Evolutionary conservation across 2,329 filamentous ascomycete genomes (phyloP), one percentile per base, ranked within the genome.

Genomic region (Aureobasidium leucospermi): DNA sequence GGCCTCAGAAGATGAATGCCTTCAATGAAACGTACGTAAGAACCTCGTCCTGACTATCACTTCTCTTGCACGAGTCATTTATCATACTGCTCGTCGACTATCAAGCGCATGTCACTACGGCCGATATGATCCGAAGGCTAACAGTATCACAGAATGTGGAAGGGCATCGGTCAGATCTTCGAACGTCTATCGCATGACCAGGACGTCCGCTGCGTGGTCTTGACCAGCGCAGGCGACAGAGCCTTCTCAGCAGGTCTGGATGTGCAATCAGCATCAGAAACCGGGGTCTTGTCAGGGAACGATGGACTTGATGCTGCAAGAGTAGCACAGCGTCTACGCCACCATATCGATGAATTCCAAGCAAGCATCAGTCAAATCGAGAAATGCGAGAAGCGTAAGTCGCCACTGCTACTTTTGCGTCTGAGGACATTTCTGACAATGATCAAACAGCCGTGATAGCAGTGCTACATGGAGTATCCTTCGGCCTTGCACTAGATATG

Each of bases 191-290:
- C 89, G 43, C 70, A 76, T 62, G 87, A 92, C 74, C 77, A 87
- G 0, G 79, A 86, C 42, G 82, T 96, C 59, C 88, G 93, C 63
- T 85, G 82, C 63, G 81, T 96, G 60, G 76, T 96, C 63, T 79
- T 96, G 66, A 90, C 88, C 29, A 91, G 89, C 58, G 86, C 88
- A 19, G 93, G 93, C 42, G 85, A 90, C 46, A 83, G 85, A 65
- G 92, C 90, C 32, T 97, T 96, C 76, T 92, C 89, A 2, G 81
- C 89, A 0, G 93, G 93, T 0, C 78, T 97, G 19, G 93, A 97
- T 72, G 87, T 96, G 5, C 38, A 51, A 19, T 34, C 56, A 28
- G 61, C 61, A 48, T 60, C 61, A 34, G 52, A 62, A 4, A 39
- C 45, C 8, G 60, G 43, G 32, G 11, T 53, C 2, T 31, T 60